Evolutionary conservation across 169 alveolate genomes (phyloP).

Genomic region (Toxoplasma gondii): DNA sequence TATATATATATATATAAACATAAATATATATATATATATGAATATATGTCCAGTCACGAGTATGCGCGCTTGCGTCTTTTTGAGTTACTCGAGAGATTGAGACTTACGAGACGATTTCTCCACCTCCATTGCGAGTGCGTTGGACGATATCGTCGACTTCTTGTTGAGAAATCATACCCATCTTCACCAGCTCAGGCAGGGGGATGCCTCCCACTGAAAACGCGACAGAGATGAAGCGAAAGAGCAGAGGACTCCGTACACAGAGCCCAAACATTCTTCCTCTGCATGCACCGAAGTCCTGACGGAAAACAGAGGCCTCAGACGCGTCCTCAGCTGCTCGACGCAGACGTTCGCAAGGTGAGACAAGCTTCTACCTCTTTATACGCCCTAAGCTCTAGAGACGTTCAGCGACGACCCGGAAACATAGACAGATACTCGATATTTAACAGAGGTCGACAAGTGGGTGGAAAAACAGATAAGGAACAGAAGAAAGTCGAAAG

Average conservation of each 20-base stretch:
- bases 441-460: too few relatives aligned
- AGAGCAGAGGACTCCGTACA: background rate
- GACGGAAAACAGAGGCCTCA: background rate
- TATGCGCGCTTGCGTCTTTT: background rate
- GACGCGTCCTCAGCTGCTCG: too few relatives aligned
- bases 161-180: constrained; percentile 72
- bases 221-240: background rate
- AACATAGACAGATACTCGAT: too few relatives aligned
- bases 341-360: too few relatives aligned
- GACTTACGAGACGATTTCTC: constrained; percentile 76
- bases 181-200: constrained; percentile 72
- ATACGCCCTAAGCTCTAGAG: too few relatives aligned
- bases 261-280: too few relatives aligned
- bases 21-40: background rate
- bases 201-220: constrained; percentile 80
- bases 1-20: background rate
- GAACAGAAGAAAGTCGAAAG: background rate
- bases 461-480: background rate
- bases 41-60: background rate
- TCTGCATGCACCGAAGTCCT: background rate
- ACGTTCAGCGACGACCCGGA: too few relatives aligned
- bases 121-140: constrained; percentile 80
- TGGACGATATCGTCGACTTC: constrained; percentile 78
- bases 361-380: too few relatives aligned
- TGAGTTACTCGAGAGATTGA: background rate